A percentile compares a stretch with the other conserved stretches of the same genome.
Evolutionary conservation across 345 rosid genomes (phyloP).

Genomic region (Atalantia buxifolia): DNA sequence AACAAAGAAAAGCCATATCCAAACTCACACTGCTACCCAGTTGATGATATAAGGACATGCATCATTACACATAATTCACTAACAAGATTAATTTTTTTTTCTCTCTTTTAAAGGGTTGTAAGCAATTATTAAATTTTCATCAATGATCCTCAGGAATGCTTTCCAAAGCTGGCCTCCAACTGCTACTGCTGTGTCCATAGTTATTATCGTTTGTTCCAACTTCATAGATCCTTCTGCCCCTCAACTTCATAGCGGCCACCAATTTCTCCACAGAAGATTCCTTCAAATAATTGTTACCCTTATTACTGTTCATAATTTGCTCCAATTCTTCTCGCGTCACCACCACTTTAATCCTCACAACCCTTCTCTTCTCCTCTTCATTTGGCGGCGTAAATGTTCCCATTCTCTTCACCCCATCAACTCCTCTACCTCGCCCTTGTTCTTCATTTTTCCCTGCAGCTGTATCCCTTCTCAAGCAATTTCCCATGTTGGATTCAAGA

Average conservation of each 20-base stretch:
- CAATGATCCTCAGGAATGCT: conserved; percentile 57
- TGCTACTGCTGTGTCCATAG: background rate
- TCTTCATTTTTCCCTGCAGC: conserved; percentile 11
- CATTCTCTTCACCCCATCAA: background rate
- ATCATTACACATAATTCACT: background rate
- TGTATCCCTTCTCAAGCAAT: conserved; percentile 20
- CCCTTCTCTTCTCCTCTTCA: conserved; percentile 5
- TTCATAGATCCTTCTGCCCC: conserved; percentile 24
- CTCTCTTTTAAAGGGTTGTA: background rate
- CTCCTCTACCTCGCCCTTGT: background rate
- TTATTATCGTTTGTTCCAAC: background rate
- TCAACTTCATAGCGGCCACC: conserved; percentile 38
- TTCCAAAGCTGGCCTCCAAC: conserved; percentile 59
- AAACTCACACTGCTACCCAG: background rate
- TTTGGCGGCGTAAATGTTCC: background rate
- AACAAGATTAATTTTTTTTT: no score
- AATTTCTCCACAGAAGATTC: conserved; percentile 43
- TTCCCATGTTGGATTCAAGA: conserved; percentile 35
- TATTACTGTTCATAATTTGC: conserved; percentile 36
- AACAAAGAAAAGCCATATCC: background rate
- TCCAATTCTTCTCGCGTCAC: conserved; percentile 63
- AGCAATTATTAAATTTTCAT: background rate
- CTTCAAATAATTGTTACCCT: conserved; percentile 12
- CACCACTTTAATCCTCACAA: conserved; percentile 52
- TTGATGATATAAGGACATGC: background rate